Base-by-base conservation (phyloP, 257 asterid genomes). In the Anisodus acutangulus region DNA sequence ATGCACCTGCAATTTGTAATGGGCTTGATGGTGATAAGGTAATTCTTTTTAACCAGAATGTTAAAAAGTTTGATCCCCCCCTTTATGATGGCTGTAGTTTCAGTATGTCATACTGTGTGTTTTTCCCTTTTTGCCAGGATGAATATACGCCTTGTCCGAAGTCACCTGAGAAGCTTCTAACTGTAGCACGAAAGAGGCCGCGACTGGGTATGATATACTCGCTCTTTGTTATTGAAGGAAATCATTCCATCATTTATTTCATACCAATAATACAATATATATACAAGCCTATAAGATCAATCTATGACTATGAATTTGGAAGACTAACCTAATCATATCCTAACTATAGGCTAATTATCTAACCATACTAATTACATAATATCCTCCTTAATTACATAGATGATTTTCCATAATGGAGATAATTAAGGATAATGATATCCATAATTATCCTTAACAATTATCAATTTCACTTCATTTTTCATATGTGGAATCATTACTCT, bases 111-210 rank as follows among this genome's bases (percentile, higher is more conserved):
- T 53, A 54, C 59, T 82, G 80, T 57, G 37, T 0, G 22, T 12
- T 49, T 12, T 10, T 7, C 49, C 67, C 13, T 2, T 58, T 31
- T 87, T 68, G 87, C 70, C 87, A 96, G 98, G 98, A 93, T 55
- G 89, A 88, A 80, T 68, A 53, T 66, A 47, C 87, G 41, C 87
- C 82, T 54, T 96, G 98, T 83, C 98, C 99, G 1, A 87, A 86
- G 85, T 94, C 98, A 62, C 98, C 98, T 0, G 98, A 91, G 91
- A 96, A 93, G 84, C 71, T 87, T 54, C 91, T 87, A 83, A 90
- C 91, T 37, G 76, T 79, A 59, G 70, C 87, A 86, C 87, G 94
- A 91, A 95, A 95, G 88, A 89, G 96, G 62, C 94, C 78, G 62
- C 93, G 90, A 83, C 72, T 91, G 26, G 98, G 99, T 94, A 85